Base-by-base conservation (phyloP, 176 grass and related monocot genomes). In the Elaeis guineensis region DNA sequence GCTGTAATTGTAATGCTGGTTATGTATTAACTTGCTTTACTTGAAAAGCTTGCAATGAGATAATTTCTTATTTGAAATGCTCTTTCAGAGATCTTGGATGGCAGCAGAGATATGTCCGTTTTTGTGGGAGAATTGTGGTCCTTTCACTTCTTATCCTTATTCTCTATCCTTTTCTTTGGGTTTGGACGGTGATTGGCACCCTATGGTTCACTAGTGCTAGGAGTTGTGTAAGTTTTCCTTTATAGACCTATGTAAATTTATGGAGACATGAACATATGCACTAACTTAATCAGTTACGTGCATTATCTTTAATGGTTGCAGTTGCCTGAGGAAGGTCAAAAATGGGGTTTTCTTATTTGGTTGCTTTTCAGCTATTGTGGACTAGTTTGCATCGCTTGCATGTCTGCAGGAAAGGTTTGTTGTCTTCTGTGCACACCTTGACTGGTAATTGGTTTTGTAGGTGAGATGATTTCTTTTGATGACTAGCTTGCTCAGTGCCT, bases 291-390 rank as follows among this genome's bases (percentile, higher is more conserved):
- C 35, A 12, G 6, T 44, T 44, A 12, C 11, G 2, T 44, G 11
- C 35, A 44, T 44, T 8, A 44, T 66, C 11, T 76, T 72, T 65
- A 44, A 39, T 67, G 50, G 19, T 19, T 77, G 26, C 70, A 98
- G 94, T 69, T 98, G 65, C 88, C 94, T 2, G 88, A 89, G 55
- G 85, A 98, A 93, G 94, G 88, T 32, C 94, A 92, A 66, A 98
- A 98, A 72, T 98, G 94, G 94, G 94, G 85, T 32, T 98, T 98
- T 79, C 77, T 98, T 26, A 98, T 98, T 81, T 98, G 94, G 88
- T 62, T 98, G 58, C 79, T 98, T 50, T 98, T 98, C 64, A 98
- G 94, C 66, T 98, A 98, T 58, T 93, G 88, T 73, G 84, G 84
- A 16, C 82, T 98, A 0, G 71, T 86, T 17, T 93, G 94, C 67